Base-by-base conservation (phyloP, 2,329 filamentous ascomycete genomes). In the Elsinoe arachidis region DNA sequence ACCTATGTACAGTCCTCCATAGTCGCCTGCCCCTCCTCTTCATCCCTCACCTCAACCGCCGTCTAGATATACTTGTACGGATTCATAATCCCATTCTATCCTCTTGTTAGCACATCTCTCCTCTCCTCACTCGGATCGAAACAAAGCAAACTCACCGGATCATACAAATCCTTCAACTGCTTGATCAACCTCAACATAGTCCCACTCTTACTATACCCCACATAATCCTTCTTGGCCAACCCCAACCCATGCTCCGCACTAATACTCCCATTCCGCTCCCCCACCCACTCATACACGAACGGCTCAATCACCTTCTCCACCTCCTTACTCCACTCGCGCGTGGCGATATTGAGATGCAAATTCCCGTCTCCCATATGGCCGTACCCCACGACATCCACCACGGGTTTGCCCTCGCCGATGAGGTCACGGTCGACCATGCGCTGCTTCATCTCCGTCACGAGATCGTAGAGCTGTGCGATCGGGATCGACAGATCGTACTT, bases 401-500 rank as follows among this genome's bases (percentile, higher is more conserved):
- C 91, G 1, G 91, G 89, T 69, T 85, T 81, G 2, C 84, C 83
- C 5, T 89, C 87, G 51, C 74, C 72, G 39, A 95, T 78, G 2
- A 97, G 79, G 0, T 90, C 90, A 33, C 85, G 85, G 56, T 84
- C 79, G 1, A 80, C 78, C 63, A 99, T 80, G 55, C 85, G 84
- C 55, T 82, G 83, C 61, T 86, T 81, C 19, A 85, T 87, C 65
- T 97, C 93, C 63, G 93, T 88, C 30, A 99, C 93, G 30, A 99
- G 78, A 64, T 82, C 78, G 74, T 99, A 99, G 66, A 99, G 83
- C 63, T 96, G 86, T 11, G 81, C 74, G 26, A 99, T 80, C 1
- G 93, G 93, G 63, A 99, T 96, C 5, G 93, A 97, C 33, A 99
- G 80, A 68, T 99, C 93, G 71, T 99, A 99, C 76, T 99, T 99